Conservation (phyloP, 257 asterid genomes). For the Misopates orontium region DNA sequence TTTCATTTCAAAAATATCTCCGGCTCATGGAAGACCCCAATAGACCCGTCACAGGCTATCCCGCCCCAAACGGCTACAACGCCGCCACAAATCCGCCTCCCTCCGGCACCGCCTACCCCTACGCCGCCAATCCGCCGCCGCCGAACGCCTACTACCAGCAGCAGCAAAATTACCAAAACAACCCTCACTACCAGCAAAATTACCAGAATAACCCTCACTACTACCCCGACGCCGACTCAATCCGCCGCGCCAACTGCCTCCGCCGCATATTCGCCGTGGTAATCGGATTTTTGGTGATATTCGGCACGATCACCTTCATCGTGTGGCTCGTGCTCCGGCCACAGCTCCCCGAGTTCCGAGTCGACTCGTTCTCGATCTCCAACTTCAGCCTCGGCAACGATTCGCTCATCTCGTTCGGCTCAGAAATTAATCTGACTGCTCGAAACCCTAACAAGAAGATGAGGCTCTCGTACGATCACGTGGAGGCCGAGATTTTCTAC, state of each 20-base stretch:
- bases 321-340: constrained; percentile 90
- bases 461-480: constrained; percentile 51
- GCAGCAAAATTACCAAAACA: constrained; percentile 36
- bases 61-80: constrained; percentile 64
- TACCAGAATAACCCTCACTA: constrained; percentile 33
- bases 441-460: constrained; percentile 81
- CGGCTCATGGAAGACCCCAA: constrained; percentile 57
- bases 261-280: constrained; percentile 68
- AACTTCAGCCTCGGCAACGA: constrained; percentile 47
- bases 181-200: constrained; percentile 31
- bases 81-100: constrained; percentile 48
- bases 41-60: constrained; percentile 82
- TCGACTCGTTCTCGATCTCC: constrained; percentile 61
- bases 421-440: constrained; percentile 57
- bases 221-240: constrained; percentile 45
- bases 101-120: constrained; percentile 56
- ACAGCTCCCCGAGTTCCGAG: constrained; percentile 69
- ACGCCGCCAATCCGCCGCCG: constrained; percentile 47
- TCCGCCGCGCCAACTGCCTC: constrained; percentile 63
- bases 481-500: constrained; percentile 47
- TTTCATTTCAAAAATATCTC: neutral
- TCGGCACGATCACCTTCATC: constrained; percentile 62
- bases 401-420: constrained; percentile 47
- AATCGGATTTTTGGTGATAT: constrained; percentile 51
- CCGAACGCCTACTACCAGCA: constrained; percentile 34